These are phyloP conservation scores for Apiotrichum veenhuisii DNA, from an alignment of 1,284 basidiomycete genomes.

Conservation along the genomic window DNA sequence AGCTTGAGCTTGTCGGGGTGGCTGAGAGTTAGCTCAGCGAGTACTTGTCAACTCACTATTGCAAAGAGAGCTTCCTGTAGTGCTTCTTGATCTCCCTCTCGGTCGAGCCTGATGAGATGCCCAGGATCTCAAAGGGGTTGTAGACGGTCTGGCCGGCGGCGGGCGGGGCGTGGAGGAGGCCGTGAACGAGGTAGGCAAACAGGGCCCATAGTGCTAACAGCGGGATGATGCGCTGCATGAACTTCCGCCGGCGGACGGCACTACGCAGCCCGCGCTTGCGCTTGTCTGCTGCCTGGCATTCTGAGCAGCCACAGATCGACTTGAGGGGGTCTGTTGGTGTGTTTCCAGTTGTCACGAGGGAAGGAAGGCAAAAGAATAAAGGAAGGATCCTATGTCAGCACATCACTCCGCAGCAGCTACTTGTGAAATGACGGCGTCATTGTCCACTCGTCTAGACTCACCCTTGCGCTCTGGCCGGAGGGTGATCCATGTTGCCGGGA, in stretches of 20 bases:
- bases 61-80: constrained; percentile 87
- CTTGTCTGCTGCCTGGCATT: constrained; percentile 23
- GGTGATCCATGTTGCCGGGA: constrained; percentile 66
- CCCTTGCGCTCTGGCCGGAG: constrained; percentile 35
- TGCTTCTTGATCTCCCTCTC: constrained; percentile 96
- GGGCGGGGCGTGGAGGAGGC: constrained; percentile 58
- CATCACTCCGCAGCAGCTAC: too few species aligned
- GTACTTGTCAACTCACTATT: constrained; percentile 62
- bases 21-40: constrained; percentile 50
- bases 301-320: constrained; percentile 34
- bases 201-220: constrained; percentile 71
- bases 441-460: constrained; percentile 32
- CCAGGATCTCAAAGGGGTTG: constrained; percentile 92
- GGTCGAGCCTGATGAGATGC: constrained; percentile 63
- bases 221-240: constrained; percentile 54
- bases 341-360: constrained; percentile 43
- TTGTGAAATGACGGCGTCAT: not conserved
- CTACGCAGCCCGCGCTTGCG: constrained; percentile 33
- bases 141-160: constrained; percentile 68
- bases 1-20: constrained; percentile 96
- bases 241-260: constrained; percentile 43
- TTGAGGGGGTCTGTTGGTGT: constrained; percentile 43
- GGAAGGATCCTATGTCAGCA: not conserved
- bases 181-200: constrained; percentile 66
- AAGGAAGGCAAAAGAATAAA: too few species aligned